Percentiles rank a stretch among this genome's conserved stretches.
These are phyloP conservation scores for Debaryomyces sp. DNA, from an alignment of 1,139 yeast genomes.

Conservation along the genomic window DNA sequence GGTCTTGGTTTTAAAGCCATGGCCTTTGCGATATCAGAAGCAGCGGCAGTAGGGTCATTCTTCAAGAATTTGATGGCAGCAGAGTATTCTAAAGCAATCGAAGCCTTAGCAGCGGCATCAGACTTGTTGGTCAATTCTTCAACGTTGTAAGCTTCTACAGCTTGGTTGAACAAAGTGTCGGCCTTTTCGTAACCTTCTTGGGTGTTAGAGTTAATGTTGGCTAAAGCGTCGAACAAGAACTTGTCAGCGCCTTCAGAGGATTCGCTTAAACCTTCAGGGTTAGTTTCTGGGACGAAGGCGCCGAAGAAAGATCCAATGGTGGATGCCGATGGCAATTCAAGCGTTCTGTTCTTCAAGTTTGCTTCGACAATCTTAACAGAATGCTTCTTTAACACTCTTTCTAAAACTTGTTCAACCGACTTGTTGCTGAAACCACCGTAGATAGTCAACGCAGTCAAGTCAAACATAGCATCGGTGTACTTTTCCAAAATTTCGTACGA, in stretches of 20 bases:
- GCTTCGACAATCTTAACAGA: constrained; percentile 68
- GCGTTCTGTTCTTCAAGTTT: constrained; percentile 53
- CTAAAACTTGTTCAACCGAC: constrained; percentile 78
- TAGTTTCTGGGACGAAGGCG: constrained; percentile 55
- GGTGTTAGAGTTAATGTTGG: constrained; percentile 63
- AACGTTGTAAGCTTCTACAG: constrained; percentile 57
- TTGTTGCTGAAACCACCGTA: constrained; percentile 80
- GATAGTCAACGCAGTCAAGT: constrained; percentile 81
- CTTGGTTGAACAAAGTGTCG: constrained; percentile 66
- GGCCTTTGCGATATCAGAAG: constrained; percentile 62
- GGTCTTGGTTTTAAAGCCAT: constrained; percentile 73
- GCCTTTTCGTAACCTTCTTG: constrained; percentile 76
- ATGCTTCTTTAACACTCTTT: constrained; percentile 81
- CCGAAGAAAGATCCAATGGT: constrained; percentile 86
- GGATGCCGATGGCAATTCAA: constrained; percentile 80
- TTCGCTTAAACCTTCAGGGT: constrained; percentile 54
- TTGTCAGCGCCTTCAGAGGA: constrained; percentile 57
- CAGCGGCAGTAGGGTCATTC: constrained; percentile 67
- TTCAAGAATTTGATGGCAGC: constrained; percentile 85
- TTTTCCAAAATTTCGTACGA: constrained; percentile 83
- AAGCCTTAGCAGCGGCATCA: constrained; percentile 53
- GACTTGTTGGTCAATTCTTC: constrained; percentile 37
- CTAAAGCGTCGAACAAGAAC: constrained; percentile 69
- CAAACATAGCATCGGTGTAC: constrained; percentile 86
- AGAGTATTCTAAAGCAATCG: constrained; percentile 77